Conservation (phyloP, 108 stramenopile species). For the Cyclostephanos tholiformis region DNA sequence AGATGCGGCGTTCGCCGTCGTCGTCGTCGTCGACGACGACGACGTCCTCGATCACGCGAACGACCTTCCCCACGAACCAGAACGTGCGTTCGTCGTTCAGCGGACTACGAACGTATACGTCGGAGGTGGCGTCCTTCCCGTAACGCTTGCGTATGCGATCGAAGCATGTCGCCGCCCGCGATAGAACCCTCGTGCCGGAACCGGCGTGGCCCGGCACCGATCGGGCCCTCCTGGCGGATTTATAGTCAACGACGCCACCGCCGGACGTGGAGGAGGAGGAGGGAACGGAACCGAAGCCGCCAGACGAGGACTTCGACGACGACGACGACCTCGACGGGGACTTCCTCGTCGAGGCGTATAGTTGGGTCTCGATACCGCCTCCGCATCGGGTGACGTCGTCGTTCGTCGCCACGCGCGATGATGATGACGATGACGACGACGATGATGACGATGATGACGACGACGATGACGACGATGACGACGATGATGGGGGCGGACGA, state of each 20-base stretch:
- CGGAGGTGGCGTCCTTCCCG: conserved; percentile 48
- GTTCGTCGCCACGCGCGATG: too few relatives aligned
- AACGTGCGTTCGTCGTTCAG: conserved; percentile 58
- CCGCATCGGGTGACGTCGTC: too few relatives aligned
- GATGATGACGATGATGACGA: too few relatives aligned
- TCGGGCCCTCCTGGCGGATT: conserved; percentile 29
- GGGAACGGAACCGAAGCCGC: conserved; percentile 15
- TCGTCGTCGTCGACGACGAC: conserved; percentile 1
- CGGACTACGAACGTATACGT: conserved; percentile 77
- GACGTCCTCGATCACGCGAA: conserved; percentile 28
- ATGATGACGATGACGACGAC: too few relatives aligned
- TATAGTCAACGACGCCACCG: too few relatives aligned
- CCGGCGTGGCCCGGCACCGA: conserved; percentile 69
- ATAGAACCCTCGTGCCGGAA: conserved; percentile 67
- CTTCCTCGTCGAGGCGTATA: conserved; percentile 14
- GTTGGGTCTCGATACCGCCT: too few relatives aligned
- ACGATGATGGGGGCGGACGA: too few relatives aligned
- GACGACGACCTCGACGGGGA: neutral
- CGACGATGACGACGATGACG: too few relatives aligned
- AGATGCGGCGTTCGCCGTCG: neutral
- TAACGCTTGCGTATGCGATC: conserved; percentile 67
- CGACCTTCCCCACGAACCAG: conserved; percentile 86
- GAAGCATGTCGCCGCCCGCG: conserved; percentile 74
- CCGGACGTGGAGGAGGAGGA: too few relatives aligned
- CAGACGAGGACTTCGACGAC: conserved; percentile 17